Base-by-base conservation (phyloP, 2,329 filamentous ascomycete genomes). In the Colletotrichum neosansevieriae region DNA sequence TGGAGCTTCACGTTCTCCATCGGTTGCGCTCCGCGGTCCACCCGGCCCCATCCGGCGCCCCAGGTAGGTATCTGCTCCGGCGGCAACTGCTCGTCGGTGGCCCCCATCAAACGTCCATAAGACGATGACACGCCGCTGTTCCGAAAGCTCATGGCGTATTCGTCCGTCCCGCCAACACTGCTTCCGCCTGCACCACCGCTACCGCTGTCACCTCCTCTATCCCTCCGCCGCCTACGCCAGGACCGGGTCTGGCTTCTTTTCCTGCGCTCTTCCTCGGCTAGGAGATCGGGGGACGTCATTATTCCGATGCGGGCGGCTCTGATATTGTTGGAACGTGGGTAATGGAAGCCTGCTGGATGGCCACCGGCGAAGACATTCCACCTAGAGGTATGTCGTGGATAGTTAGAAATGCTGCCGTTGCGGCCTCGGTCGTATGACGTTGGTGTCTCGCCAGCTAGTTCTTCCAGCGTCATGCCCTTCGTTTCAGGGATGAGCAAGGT, bases 401-500 rank as follows among this genome's bases (percentile, higher is more conserved):
- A 78, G 11, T 79, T 74, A 53, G 74, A 75, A 70, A 84, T 82
- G 70, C 84, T 86, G 21, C 84, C 84, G 73, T 85, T 85, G 53
- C 82, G 82, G 34, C 83, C 84, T 4, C 82, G 77, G 61, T 86
- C 85, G 72, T 86, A 86, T 34, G 82, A 90, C 19, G 89, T 89
- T 2, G 88, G 85, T 3, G 87, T 82, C 76, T 93, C 91, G 10
- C 90, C 90, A 1, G 89, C 86, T 15, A 94, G 80, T 71, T 90
- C 86, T 75, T 94, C 93, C 47, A 96, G 82, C 0, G 92, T 93
- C 76, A 89, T 84, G 1, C 91, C 86, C 81, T 91, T 94, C 0
- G 91, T 94, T 80, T 94, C 92, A 0, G 92, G 92, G 21, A 94
- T 89, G n/a, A 95, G 80, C 3, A 94, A 81, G 1, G 90, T 89